Evolutionary conservation across 2,329 filamentous ascomycete species (phyloP), one percentile per base, ranked within the genome.

Genomic region (Calonectria crousiana): DNA sequence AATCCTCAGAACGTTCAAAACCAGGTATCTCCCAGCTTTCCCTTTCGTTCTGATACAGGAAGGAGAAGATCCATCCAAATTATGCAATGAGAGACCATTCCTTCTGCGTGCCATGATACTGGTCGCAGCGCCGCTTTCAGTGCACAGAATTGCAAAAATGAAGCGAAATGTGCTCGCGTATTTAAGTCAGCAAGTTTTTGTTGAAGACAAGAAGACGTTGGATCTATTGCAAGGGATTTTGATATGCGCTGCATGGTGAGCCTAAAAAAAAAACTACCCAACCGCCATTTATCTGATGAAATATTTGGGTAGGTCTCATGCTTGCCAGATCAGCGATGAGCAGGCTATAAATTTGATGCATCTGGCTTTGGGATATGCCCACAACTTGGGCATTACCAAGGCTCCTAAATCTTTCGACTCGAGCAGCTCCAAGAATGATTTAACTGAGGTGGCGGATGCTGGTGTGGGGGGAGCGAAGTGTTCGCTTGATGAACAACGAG

Each of bases 191-290:
- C 84, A 85, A 41, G 79, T 88, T 64, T 65, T 90, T 0, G 82
- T 87, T 1, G 82, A 84, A 72, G 84, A 85, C 23, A 84, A 88
- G 49, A 81, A 81, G 38, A 83, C 81, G 20, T 71, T 89, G 11
- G 87, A 88, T 70, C 77, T 88, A 4, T 82, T 89, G 1, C 87
- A 89, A 77, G 88, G 87, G 0, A 79, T 89, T 11, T 74, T 89
- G 10, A 82, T 88, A 53, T 84, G 85, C 51, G 81, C 89, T 69
- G 84, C 86, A 28, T 89, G 88, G 88, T 89, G 81, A 65, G 81
- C 30, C 52, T 13, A 20, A n/a, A 1, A 18, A 20, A 1, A n/a
- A 20, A 28, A 20, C 14, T 28, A 23, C 13, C 14, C 10, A 10
- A 6, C 6, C 3, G n/a, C 11, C 4, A 41, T 11, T 32, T 13